A percentile compares a stretch with the other conserved stretches of the same genome.
These are phyloP conservation scores for Basipetospora chlamydospora DNA, from an alignment of 2,329 filamentous ascomycete genomes.

Conservation along the genomic window DNA sequence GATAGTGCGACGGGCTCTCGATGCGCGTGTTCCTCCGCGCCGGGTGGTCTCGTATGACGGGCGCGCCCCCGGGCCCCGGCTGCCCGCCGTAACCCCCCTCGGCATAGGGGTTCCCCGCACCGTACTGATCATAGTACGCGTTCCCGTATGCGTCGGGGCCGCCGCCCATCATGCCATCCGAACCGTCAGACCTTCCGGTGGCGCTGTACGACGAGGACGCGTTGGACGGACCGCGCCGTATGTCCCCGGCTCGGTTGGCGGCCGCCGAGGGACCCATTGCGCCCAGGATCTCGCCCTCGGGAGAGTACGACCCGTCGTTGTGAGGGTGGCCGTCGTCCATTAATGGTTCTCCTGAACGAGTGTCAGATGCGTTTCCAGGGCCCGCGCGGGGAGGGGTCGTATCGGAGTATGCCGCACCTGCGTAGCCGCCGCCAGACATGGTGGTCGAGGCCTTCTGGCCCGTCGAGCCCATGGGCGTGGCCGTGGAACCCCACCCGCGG, in stretches of 20 bases:
- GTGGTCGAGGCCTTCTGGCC: constrained; percentile 81
- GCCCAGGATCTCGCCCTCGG: constrained; percentile 71
- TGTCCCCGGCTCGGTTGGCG: constrained; percentile 46
- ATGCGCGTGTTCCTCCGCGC: constrained; percentile 89
- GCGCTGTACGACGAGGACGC: constrained; percentile 92
- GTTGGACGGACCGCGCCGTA: constrained; percentile 83
- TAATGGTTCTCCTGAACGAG: constrained; percentile 54
- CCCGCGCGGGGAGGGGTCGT: constrained; percentile 43
- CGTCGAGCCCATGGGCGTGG: constrained; percentile 40
- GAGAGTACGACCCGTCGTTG: constrained; percentile 32
- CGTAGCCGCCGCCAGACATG: constrained; percentile 55
- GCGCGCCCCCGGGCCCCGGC: constrained; percentile 37
- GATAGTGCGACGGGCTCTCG: constrained; percentile 77
- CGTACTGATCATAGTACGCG: constrained; percentile 46
- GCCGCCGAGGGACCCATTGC: constrained; percentile 62
- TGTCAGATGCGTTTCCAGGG: constrained; percentile 46
- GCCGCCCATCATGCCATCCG: constrained; percentile 33
- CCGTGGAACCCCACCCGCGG: constrained; percentile 83
- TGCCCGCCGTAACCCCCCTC: constrained; percentile 30
- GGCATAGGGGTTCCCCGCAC: constrained; percentile 39
- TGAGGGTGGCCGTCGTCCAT: constrained; percentile 17
- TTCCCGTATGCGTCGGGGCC: constrained; percentile 31
- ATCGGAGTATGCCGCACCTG: constrained; percentile 58
- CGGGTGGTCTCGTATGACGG: constrained; percentile 84
- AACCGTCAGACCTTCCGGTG: constrained; percentile 58